Evolutionary conservation across 768 basidiomycete genomes (phyloP).

Genomic region (Psilocybe tampanensis): DNA sequence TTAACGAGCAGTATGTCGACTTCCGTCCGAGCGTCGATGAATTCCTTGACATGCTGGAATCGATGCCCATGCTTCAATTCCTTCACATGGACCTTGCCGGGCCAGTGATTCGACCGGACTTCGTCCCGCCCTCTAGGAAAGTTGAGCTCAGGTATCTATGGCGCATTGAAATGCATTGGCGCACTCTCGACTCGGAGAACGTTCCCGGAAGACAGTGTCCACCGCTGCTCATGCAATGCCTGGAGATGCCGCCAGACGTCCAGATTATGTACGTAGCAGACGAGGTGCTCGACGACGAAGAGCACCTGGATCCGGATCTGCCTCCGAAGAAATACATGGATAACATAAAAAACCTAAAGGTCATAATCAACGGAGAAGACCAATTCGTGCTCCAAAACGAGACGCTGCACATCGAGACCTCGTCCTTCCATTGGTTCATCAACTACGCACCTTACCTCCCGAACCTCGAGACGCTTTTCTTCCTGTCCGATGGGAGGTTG

Average conservation of each 20-base stretch:
- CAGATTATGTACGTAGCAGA: not conserved
- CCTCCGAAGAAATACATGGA: not conserved
- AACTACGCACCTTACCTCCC: not conserved
- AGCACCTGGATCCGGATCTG: not conserved
- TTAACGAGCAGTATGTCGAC: not conserved
- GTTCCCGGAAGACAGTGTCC: not conserved
- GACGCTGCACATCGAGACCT: not conserved
- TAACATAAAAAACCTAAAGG: not conserved
- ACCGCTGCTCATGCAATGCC: not conserved
- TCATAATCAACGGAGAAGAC: not conserved
- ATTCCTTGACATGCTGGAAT: not conserved
- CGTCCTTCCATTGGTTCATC: not conserved
- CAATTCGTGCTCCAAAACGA: not conserved
- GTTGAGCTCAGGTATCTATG: not conserved
- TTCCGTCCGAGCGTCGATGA: not conserved
- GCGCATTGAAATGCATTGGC: not conserved
- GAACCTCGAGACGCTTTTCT: not conserved
- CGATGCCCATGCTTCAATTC: not conserved
- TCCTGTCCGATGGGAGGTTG: not conserved
- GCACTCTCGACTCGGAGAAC: not conserved
- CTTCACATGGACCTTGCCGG: not conserved
- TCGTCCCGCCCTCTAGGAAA: not conserved
- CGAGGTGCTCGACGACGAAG: not conserved
- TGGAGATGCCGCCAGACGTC: not conserved
- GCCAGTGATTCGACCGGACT: not conserved